A percentile compares a stretch with the other conserved stretches of the same genome.
These are phyloP conservation scores for Limnomonas spitsbergensis DNA, from an alignment of 139 green algal species.

Conservation along the genomic window DNA sequence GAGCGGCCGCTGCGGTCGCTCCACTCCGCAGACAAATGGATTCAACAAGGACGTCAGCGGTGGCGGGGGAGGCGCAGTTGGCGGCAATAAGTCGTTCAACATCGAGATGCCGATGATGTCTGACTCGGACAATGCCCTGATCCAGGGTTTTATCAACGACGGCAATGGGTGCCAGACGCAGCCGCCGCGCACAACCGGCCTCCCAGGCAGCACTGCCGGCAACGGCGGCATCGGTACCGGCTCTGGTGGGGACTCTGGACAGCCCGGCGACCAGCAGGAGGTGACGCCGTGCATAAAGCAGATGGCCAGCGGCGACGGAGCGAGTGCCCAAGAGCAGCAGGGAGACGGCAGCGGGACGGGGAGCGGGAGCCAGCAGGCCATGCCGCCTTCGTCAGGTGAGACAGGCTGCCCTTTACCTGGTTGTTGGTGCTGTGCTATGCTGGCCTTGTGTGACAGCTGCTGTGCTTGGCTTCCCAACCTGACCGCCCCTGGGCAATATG, in stretches of 20 bases:
- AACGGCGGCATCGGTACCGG: not conserved
- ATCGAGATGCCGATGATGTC: not conserved
- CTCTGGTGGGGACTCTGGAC: not conserved
- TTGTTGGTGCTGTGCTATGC: too few relatives aligned
- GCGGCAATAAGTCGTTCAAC: not conserved
- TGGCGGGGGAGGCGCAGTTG: not conserved
- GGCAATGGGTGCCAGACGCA: not conserved
- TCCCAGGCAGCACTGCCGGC: not conserved
- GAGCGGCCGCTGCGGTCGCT: not conserved
- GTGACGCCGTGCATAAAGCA: not conserved
- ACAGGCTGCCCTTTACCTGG: too few relatives aligned
- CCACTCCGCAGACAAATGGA: too few relatives aligned
- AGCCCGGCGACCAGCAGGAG: not conserved
- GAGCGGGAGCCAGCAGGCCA: not conserved
- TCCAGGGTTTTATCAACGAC: constrained; percentile 8
- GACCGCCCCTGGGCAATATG: too few relatives aligned
- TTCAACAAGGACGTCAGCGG: too few relatives aligned
- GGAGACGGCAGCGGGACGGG: not conserved
- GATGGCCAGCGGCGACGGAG: not conserved
- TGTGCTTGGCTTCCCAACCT: too few relatives aligned
- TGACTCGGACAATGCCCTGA: not conserved
- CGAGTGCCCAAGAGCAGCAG: not conserved
- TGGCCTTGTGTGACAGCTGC: too few relatives aligned
- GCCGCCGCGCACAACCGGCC: not conserved
- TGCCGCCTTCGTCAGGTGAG: not conserved